phyloP scores from a whole-genome alignment of 306 rosid species.

The Gynostemma pentaphyllum region DNA sequence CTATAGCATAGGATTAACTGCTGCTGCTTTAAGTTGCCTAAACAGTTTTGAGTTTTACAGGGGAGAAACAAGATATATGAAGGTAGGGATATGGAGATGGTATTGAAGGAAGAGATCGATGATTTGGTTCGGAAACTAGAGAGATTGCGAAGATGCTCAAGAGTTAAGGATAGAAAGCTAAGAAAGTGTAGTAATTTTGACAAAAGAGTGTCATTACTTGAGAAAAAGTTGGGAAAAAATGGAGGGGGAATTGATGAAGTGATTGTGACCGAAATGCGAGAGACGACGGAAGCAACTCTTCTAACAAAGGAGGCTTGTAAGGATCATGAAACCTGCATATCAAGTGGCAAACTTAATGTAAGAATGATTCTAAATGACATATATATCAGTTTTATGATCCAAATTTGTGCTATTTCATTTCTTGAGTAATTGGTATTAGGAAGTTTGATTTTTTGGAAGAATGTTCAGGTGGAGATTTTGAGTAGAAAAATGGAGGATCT shows the following conservation, averaged over 20 bases:
- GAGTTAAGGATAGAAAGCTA: constrained; percentile 19
- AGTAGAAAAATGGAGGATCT: constrained; percentile 83
- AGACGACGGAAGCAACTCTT: constrained; percentile 49
- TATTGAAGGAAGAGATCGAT: constrained; percentile 55
- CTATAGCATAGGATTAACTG: no score
- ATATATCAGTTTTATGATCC: background rate
- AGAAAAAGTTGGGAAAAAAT: constrained; percentile 41
- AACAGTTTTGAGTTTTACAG: constrained; percentile 22
- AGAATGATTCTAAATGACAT: constrained; percentile 9
- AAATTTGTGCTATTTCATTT: background rate
- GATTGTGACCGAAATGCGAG: constrained; percentile 42
- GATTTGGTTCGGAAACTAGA: constrained; percentile 49
- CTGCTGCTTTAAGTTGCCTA: no score
- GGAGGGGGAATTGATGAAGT: constrained; percentile 44
- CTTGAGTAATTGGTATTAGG: no score
- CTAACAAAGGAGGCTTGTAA: constrained; percentile 25
- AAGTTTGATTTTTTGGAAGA: background rate
- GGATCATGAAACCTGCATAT: constrained; percentile 26
- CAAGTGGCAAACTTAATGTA: constrained; percentile 58
- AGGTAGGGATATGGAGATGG: constrained; percentile 30
- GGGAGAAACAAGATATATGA: constrained; percentile 56
- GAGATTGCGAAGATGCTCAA: constrained; percentile 46
- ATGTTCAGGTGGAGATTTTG: constrained; percentile 63
- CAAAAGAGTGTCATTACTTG: constrained; percentile 42
- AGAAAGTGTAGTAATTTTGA: constrained; percentile 44